These are phyloP conservation scores for Cyberlindnera euphorbiae DNA, from an alignment of 805 yeast genomes.

Conservation along the genomic window DNA sequence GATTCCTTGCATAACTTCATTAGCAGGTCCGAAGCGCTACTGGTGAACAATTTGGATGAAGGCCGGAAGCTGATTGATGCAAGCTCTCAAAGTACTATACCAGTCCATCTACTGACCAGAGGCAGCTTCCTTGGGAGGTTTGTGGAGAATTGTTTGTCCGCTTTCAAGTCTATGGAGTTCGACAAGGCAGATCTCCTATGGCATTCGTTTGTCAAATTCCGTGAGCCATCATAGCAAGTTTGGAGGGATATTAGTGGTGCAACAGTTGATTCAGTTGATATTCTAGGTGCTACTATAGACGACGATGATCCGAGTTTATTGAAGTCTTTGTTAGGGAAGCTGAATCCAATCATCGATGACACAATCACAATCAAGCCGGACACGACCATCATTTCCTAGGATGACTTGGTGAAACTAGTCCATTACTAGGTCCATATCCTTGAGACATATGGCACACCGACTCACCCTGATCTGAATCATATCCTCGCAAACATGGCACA, in stretches of 20 bases:
- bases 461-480: slow-evolving; percentile 39
- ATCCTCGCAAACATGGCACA: slow-evolving; percentile 44
- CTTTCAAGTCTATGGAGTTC: slow-evolving; percentile 41
- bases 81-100: slow-evolving; percentile 10
- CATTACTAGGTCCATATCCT: slow-evolving; percentile 49
- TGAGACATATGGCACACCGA: slow-evolving; percentile 47
- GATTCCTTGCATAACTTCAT: slow-evolving; percentile 43
- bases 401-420: slow-evolving; percentile 45
- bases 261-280: slow-evolving; percentile 4
- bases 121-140: slow-evolving; percentile 44
- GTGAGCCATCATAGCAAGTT: slow-evolving; percentile 21
- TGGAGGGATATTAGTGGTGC: slow-evolving; percentile 28
- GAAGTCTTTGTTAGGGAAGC: slow-evolving; percentile 8
- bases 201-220: slow-evolving; percentile 35
- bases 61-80: slow-evolving; percentile 26
- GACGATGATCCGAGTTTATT: slow-evolving; percentile 20
- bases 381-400: slow-evolving; percentile 40
- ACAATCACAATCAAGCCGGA: slow-evolving; percentile 6
- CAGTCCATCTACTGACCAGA: slow-evolving; percentile 28
- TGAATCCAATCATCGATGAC: slow-evolving; percentile 3
- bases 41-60: slow-evolving; percentile 32
- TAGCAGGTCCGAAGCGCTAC: slow-evolving; percentile 26
- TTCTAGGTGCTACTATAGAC: slow-evolving; percentile 17
- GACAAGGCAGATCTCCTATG: slow-evolving; percentile 42
- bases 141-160: slow-evolving; percentile 34